Evolutionary conservation across 371 early-diverging fungal species (phyloP), one percentile per base, ranked within the genome.

Genomic region (Mucor sp.): DNA sequence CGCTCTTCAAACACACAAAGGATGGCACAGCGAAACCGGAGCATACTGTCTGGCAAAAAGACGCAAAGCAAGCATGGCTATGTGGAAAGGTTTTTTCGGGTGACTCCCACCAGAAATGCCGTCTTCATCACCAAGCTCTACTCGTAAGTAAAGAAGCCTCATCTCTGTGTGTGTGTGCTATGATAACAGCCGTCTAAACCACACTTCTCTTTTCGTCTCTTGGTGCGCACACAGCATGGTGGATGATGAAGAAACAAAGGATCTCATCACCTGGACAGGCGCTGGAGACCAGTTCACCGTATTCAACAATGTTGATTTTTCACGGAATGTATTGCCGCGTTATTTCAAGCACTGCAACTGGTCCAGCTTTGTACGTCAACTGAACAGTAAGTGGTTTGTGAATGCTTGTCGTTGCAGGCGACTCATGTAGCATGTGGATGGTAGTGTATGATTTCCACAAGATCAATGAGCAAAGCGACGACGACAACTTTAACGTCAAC

Each of bases 311-410:
- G 41, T 41, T 27, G 66, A 74, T 41, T 74, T 74, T 35, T 69
- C 74, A 35, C 63, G 62, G 30, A 28, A 21, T 3, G 70, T 74
- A n/a, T 30, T 74, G 17, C 74, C 74, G 19, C 67, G 44, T 25
- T 74, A 74, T 39, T 74, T 74, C 58, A 74, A 74, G 43, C 74
- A 74, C 35, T 69, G 70, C 35, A 74, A 74, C 60, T 74, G 74
- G 74, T 66, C 74, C 23, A 74, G 74, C 30, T 74, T 74, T 47
- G 74, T 74, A 25, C 32, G 74, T 25, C 74, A 74, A 62, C 27
- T 74, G 15, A 74, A 74, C 17, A 74, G 74, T 74, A 66, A 44
- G 17, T 63, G 6, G 25, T 0, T 19, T 35, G 14, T 41, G 33
- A 3, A 33, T 7, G 6, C 27, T 55, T n/a, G n/a, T 23, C 1